phyloP scores from a whole-genome alignment of 768 basidiomycete species.

The Suillus discolor region DNA sequence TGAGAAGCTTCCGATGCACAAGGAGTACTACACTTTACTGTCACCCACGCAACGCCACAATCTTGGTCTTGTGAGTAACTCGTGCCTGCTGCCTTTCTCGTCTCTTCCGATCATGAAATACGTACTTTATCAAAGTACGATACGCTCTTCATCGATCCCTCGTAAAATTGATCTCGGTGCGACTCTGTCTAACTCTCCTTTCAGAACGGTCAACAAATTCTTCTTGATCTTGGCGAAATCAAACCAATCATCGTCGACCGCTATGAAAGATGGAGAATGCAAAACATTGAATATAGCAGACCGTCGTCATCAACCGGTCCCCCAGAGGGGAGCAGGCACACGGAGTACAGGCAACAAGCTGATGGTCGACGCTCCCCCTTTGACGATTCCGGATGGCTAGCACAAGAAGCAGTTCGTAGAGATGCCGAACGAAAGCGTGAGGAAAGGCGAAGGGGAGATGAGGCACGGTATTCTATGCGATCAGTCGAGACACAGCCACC shows the following conservation, averaged over 20 bases:
- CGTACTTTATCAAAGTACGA: neutral
- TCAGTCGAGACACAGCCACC: slow-evolving; percentile 16
- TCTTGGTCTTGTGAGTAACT: slow-evolving; percentile 62
- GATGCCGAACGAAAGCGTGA: slow-evolving; percentile 36
- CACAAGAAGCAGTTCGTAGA: slow-evolving; percentile 33
- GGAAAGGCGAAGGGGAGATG: slow-evolving; percentile 41
- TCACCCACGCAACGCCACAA: slow-evolving; percentile 63
- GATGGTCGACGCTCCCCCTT: slow-evolving; percentile 26
- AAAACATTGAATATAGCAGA: slow-evolving; percentile 39
- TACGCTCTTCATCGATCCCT: neutral
- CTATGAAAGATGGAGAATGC: slow-evolving; percentile 59
- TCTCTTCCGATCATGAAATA: slow-evolving; percentile 11
- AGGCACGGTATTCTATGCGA: slow-evolving; percentile 32
- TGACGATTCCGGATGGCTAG: slow-evolving; percentile 36
- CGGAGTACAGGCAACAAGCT: slow-evolving; percentile 23
- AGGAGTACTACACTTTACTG: slow-evolving; percentile 61
- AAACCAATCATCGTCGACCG: slow-evolving; percentile 66
- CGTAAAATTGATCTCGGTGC: slow-evolving; percentile 7
- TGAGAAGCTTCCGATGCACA: slow-evolving; percentile 75
- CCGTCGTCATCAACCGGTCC: slow-evolving; percentile 20
- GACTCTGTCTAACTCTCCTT: slow-evolving; percentile 20
- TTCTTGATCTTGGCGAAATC: slow-evolving; percentile 63
- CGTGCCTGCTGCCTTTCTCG: neutral
- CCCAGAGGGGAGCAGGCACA: slow-evolving; percentile 16
- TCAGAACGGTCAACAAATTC: slow-evolving; percentile 77